These are phyloP conservation scores for Yamadazyma diospyri DNA, from an alignment of 1,139 yeast genomes.

Conservation along the genomic window DNA sequence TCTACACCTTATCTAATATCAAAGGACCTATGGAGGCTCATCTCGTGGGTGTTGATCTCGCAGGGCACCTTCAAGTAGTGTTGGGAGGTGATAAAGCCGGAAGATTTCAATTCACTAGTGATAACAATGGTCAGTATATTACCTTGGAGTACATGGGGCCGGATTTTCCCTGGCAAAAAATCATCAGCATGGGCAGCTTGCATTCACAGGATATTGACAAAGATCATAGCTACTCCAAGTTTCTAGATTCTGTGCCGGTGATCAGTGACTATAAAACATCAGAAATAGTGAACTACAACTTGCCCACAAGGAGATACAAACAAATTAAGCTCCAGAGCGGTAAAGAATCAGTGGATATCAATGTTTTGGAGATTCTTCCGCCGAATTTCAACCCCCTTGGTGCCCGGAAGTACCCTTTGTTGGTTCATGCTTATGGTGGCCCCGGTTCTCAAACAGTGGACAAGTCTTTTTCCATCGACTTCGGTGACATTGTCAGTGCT, in stretches of 20 bases:
- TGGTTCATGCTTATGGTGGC: slow-evolving; percentile 89
- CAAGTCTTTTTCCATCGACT: slow-evolving; percentile 53
- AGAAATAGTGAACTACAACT: slow-evolving; percentile 26
- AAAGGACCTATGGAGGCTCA: slow-evolving; percentile 29
- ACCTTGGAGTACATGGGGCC: slow-evolving; percentile 63
- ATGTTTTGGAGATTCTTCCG: slow-evolving; percentile 76
- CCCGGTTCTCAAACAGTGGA: slow-evolving; percentile 83
- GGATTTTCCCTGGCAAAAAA: slow-evolving; percentile 57
- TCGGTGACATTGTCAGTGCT: slow-evolving; percentile 69
- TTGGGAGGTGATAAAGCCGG: slow-evolving; percentile 27
- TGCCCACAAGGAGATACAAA: slow-evolving; percentile 56
- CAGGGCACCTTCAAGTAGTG: slow-evolving; percentile 16
- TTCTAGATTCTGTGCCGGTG: slow-evolving; percentile 7
- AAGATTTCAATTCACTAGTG: slow-evolving; percentile 37
- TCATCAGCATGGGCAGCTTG: slow-evolving; percentile 44
- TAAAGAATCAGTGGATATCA: slow-evolving; percentile 49
- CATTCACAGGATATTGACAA: slow-evolving; percentile 18
- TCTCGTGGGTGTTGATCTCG: slow-evolving; percentile 25
- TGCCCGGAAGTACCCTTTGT: slow-evolving; percentile 61
- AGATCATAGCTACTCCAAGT: slow-evolving; percentile 7
- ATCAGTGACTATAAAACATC: slow-evolving; percentile 12
- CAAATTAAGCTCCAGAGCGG: slow-evolving; percentile 42
- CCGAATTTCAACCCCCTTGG: slow-evolving; percentile 52
- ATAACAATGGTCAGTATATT: slow-evolving; percentile 54
- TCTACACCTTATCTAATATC: slow-evolving; percentile 66